Percentiles rank a stretch among this genome's conserved stretches.
Conservation (phyloP, 352 stramenopile species). For the Phytophthora lateralis region DNA sequence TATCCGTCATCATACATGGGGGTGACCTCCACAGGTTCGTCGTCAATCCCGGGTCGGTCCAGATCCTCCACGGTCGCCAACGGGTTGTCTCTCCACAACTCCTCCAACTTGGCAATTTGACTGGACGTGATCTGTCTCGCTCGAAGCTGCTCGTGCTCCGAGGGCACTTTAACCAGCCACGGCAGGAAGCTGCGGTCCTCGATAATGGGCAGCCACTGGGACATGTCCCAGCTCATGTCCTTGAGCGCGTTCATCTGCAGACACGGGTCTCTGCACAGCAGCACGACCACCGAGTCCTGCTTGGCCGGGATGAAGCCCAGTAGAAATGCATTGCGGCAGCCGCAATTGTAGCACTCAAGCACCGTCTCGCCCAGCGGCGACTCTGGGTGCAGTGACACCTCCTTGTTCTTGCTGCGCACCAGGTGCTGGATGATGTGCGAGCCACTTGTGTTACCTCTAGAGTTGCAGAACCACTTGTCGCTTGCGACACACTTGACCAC, state of each 20-base stretch:
- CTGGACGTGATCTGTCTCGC: conserved; percentile 94
- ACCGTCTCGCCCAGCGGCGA: conserved; percentile 97
- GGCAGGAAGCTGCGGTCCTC: conserved; percentile 96
- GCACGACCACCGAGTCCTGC: conserved; percentile 95
- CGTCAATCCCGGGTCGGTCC: conserved; percentile 92
- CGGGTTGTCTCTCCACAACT: conserved; percentile 97
- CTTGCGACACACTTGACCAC: conserved; percentile 97
- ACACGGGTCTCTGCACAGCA: conserved; percentile 97
- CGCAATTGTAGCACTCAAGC: conserved; percentile 99
- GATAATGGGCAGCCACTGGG: conserved; percentile 98
- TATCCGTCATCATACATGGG: conserved; percentile 98
- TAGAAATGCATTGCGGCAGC: conserved; percentile 97
- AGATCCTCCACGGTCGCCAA: conserved; percentile 96
- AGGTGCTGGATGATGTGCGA: conserved; percentile 99
- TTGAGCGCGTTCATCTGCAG: conserved; percentile 97
- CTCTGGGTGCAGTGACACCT: conserved; percentile 93
- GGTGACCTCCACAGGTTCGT: conserved; percentile 86
- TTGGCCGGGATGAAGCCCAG: conserved; percentile 99
- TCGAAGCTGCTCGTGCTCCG: conserved; percentile 92
- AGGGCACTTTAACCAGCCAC: conserved; percentile 97
- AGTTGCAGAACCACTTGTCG: conserved; percentile 99
- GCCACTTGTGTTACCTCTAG: conserved; percentile 91
- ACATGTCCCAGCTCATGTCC: conserved; percentile 99
- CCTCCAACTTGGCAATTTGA: conserved; percentile 89
- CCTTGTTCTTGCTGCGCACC: conserved; percentile 93